phyloP scores from a whole-genome alignment of 768 basidiomycete genomes.

The Tylopilus intermedius region DNA sequence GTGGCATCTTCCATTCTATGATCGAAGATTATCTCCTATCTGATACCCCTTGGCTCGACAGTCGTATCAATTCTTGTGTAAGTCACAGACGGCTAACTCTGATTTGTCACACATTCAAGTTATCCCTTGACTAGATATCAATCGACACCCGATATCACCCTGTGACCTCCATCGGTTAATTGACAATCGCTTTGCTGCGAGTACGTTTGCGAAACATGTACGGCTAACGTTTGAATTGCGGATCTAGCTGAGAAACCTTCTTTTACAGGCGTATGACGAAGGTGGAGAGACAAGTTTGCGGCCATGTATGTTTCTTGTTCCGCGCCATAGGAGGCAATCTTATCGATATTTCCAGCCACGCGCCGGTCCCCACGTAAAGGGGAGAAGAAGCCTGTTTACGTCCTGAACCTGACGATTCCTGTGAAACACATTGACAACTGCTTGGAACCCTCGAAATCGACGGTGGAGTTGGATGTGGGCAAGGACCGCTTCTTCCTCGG shows the following conservation, averaged over 20 bases:
- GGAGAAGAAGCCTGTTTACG: conserved; percentile 79
- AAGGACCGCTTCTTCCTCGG: conserved; percentile 7
- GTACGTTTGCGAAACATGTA: conserved; percentile 74
- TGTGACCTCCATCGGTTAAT: conserved; percentile 68
- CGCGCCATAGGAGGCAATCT: conserved; percentile 11
- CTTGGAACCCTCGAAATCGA: conserved; percentile 71
- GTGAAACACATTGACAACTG: conserved; percentile 67
- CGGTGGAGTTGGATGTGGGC: conserved; percentile 63
- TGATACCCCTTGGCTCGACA: conserved; percentile 32
- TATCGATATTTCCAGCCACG: conserved; percentile 34
- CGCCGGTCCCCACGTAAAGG: conserved; percentile 74
- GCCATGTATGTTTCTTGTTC: conserved; percentile 13
- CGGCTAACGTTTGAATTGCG: conserved; percentile 12
- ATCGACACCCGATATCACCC: conserved; percentile 60
- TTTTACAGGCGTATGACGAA: conserved; percentile 65
- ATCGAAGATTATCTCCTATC: conserved; percentile 16
- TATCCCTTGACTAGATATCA: conserved; percentile 55
- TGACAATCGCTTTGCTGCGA: conserved; percentile 59
- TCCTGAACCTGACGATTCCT: conserved; percentile 70
- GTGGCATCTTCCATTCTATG: conserved; percentile 35
- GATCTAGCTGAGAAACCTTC: conserved; percentile 2
- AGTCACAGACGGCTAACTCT: conserved; percentile 21
- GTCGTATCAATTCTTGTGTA: conserved; percentile 88
- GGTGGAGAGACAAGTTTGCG: conserved; percentile 42
- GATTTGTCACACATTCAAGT: not conserved